phyloP scores from a whole-genome alignment of 108 stramenopile species.

The Cyclotella baltica region DNA sequence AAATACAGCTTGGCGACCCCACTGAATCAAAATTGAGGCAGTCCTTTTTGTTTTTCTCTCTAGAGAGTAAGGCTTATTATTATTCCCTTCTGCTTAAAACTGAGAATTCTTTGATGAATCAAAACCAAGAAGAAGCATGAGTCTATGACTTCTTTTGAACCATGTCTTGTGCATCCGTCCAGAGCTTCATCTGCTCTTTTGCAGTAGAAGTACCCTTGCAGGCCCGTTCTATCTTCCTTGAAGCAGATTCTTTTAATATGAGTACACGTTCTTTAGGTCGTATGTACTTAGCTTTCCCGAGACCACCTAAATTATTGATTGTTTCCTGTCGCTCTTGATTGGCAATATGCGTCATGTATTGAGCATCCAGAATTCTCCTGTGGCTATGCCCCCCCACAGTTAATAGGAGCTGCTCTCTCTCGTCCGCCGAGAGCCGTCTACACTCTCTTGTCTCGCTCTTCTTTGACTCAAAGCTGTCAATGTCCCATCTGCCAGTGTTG shows the following conservation, averaged over 20 bases:
- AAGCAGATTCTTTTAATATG: constrained; percentile 48
- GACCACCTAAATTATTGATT: constrained; percentile 39
- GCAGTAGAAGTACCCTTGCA: constrained; percentile 34
- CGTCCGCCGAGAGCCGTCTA: constrained; percentile 27
- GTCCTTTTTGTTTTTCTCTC: too few relatives aligned
- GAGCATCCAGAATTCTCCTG: constrained; percentile 32
- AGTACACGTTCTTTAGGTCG: constrained; percentile 41
- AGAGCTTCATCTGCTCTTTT: constrained; percentile 35
- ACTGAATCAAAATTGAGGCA: too few relatives aligned
- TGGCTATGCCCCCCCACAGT: constrained; percentile 34
- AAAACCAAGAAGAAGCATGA: too few relatives aligned
- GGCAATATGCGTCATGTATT: constrained; percentile 35
- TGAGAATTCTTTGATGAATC: too few relatives aligned
- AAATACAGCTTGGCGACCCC: too few relatives aligned
- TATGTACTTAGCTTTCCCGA: constrained; percentile 19
- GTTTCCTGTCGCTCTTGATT: constrained; percentile 32
- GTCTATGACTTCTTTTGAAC: too few relatives aligned
- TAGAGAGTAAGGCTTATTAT: too few relatives aligned
- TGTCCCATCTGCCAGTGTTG: constrained; percentile 30
- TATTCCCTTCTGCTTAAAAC: too few relatives aligned
- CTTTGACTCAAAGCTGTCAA: constrained; percentile 44
- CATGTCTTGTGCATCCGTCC: constrained; percentile 35
- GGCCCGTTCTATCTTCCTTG: constrained; percentile 39
- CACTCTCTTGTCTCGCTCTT: constrained; percentile 11
- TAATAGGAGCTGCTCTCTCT: constrained; percentile 32